Percentiles rank a stretch among this genome's conserved stretches.
Evolutionary conservation across 495 filamentous ascomycete genomes (phyloP).

Genomic region (Bryoglossum gracile): DNA sequence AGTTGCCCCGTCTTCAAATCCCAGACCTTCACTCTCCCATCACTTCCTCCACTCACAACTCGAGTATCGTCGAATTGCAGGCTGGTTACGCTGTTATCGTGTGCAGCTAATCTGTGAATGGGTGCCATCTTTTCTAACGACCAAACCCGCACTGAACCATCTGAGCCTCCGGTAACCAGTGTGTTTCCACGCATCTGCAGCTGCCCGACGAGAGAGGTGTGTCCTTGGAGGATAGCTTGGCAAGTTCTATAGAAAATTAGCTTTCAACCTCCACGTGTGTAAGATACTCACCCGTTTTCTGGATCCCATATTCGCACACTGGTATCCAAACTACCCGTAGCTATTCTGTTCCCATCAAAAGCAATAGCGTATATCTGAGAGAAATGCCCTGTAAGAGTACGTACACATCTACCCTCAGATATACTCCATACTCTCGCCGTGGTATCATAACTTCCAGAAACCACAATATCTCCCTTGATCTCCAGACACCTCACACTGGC

Average conservation of each 20-base stretch:
- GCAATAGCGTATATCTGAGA: slow-evolving; percentile 99
- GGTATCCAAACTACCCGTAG: slow-evolving; percentile 95
- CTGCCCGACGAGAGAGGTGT: slow-evolving; percentile 96
- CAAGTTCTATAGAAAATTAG: slow-evolving; percentile 14
- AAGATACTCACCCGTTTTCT: slow-evolving; percentile 61
- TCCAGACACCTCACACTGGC: slow-evolving; percentile 94
- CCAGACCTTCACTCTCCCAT: slow-evolving; percentile 97
- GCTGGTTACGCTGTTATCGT: slow-evolving; percentile 96
- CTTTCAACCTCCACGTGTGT: background rate
- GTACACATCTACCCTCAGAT: slow-evolving; percentile 80
- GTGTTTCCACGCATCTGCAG: slow-evolving; percentile 91
- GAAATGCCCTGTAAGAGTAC: slow-evolving; percentile 90
- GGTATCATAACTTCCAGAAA: slow-evolving; percentile 95
- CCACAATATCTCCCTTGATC: slow-evolving; percentile 90
- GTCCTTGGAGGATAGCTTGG: slow-evolving; percentile 89
- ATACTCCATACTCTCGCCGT: slow-evolving; percentile 97
- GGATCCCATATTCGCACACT: slow-evolving; percentile 98
- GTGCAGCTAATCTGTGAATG: slow-evolving; percentile 91
- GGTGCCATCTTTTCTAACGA: slow-evolving; percentile 79
- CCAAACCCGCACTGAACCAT: slow-evolving; percentile 94
- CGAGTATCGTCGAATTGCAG: slow-evolving; percentile 92
- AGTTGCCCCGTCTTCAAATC: slow-evolving; percentile 82
- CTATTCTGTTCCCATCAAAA: slow-evolving; percentile 86
- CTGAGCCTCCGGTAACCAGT: slow-evolving; percentile 90
- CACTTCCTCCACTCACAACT: slow-evolving; percentile 90